These are phyloP conservation scores for Sporobolomyces phaffii DNA, from an alignment of 768 basidiomycete species.

Conservation along the genomic window DNA sequence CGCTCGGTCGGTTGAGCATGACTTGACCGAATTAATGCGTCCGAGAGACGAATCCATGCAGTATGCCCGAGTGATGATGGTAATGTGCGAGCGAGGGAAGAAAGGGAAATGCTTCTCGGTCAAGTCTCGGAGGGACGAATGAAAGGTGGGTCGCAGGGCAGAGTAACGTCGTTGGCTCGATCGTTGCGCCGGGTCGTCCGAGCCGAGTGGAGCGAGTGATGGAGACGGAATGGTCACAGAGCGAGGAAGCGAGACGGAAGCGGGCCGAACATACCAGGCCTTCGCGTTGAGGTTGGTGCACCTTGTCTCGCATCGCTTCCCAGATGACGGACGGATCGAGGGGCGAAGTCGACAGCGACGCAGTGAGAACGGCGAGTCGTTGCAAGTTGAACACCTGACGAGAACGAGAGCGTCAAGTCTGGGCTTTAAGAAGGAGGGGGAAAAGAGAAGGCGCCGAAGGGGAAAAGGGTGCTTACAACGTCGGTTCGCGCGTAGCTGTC, in stretches of 20 bases:
- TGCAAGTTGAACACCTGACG: constrained; percentile 93
- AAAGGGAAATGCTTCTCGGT: not conserved
- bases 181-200: not conserved
- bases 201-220: not conserved
- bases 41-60: constrained; percentile 6
- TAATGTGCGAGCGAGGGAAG: not conserved
- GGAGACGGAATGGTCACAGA: not conserved
- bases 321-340: constrained; percentile 95
- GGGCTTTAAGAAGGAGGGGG: not conserved
- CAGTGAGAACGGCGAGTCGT: constrained; percentile 88
- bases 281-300: constrained; percentile 95
- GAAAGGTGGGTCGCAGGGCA: not conserved
- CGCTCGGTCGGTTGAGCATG: not conserved
- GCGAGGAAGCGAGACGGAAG: not conserved
- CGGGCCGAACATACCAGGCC: constrained; percentile 48
- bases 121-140: not conserved
- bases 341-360: constrained; percentile 79
- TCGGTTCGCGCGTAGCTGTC: constrained; percentile 78
- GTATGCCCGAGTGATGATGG: constrained; percentile 10
- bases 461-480: constrained; percentile 56
- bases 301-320: constrained; percentile 96
- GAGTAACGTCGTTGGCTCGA: not conserved
- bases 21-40: not conserved
- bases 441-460: not conserved
- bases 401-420: not conserved